Evolutionary conservation across 23 red algal species (phyloP).

Genomic region (Gracilaria gracilis): DNA sequence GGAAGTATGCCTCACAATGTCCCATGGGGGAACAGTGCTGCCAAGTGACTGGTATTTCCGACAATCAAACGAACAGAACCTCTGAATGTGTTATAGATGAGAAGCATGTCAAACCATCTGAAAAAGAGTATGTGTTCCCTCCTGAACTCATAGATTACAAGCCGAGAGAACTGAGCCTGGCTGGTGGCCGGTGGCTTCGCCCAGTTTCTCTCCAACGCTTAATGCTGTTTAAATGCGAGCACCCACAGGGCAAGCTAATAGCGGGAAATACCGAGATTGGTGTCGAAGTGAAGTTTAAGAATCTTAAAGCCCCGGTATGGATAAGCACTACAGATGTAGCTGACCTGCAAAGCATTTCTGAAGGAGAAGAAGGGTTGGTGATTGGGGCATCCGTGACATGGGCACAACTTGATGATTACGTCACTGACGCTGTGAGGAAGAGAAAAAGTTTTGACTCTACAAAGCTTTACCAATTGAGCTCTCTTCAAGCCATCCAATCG

Average conservation of each 20-base stretch:
- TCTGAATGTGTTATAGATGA: background rate
- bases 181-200: conserved; percentile 49
- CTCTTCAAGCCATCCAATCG: conserved; percentile 57
- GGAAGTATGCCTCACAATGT: background rate
- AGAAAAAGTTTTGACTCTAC: background rate
- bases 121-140: conserved; percentile 45
- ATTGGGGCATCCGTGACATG: conserved; percentile 75
- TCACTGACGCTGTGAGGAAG: conserved; percentile 16
- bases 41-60: background rate
- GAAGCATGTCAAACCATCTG: background rate
- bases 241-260: conserved; percentile 65
- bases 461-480: conserved; percentile 36
- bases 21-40: conserved; percentile 48
- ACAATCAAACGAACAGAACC: background rate
- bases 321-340: conserved; percentile 50
- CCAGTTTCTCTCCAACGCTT: conserved; percentile 47
- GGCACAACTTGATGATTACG: conserved; percentile 40
- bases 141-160: conserved; percentile 44
- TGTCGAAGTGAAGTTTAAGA: conserved; percentile 62
- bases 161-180: conserved; percentile 4
- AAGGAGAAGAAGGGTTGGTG: conserved; percentile 37
- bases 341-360: conserved; percentile 45
- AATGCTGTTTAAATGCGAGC: background rate
- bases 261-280: conserved; percentile 85
- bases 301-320: conserved; percentile 38